These are phyloP conservation scores for Capsicum pubescens DNA, from an alignment of 257 asterid genomes.

Conservation along the genomic window DNA sequence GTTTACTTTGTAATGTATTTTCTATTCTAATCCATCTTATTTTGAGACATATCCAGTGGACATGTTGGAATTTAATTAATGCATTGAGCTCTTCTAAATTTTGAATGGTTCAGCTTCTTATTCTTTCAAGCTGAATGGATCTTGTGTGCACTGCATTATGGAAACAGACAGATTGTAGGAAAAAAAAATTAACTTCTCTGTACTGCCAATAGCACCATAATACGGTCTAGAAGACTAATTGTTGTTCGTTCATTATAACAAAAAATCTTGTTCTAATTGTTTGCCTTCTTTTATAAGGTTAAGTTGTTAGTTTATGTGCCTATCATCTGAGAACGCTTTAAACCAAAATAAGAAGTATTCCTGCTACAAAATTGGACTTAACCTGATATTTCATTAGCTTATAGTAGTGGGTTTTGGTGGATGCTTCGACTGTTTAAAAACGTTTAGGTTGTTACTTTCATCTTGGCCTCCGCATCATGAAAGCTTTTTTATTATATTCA, in stretches of 20 bases:
- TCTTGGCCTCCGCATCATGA: background rate
- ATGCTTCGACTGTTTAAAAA: background rate
- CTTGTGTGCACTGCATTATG: background rate
- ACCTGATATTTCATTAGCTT: background rate
- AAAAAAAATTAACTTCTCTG: background rate
- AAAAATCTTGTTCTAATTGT: background rate
- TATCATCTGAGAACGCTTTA: too few relatives aligned
- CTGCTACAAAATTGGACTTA: background rate
- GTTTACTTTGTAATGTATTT: background rate
- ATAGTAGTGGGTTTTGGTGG: background rate
- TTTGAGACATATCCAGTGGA: background rate
- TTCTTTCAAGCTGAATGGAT: constrained; percentile 21
- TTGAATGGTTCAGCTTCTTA: constrained; percentile 4
- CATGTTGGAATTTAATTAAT: background rate
- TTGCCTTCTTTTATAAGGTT: background rate
- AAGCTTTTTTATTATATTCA: background rate
- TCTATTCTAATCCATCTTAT: background rate
- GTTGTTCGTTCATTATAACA: constrained; percentile 5
- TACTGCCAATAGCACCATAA: constrained; percentile 13
- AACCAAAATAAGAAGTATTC: background rate
- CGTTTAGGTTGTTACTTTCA: background rate
- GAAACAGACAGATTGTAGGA: background rate
- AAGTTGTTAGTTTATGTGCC: background rate
- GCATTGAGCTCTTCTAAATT: constrained; percentile 23
- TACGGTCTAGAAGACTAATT: constrained; percentile 8